A percentile compares a stretch with the other conserved stretches of the same genome.
Conservation (phyloP, 2,329 filamentous ascomycete genomes). For the Phialocephala sp. region DNA sequence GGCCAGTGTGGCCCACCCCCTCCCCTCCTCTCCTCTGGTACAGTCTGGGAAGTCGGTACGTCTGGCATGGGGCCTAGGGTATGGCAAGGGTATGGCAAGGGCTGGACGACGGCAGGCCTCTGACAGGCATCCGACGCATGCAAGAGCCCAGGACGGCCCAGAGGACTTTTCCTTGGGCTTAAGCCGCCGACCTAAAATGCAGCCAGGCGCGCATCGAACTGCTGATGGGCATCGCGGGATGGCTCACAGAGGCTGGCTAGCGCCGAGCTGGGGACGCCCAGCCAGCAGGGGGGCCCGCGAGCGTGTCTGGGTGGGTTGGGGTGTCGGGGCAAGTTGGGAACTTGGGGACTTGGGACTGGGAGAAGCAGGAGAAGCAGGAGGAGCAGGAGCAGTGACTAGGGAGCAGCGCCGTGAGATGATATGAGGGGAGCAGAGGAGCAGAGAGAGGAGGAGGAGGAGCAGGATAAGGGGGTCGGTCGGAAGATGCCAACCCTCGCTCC, state of each 20-base stretch:
- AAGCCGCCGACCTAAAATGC: constrained; percentile 26
- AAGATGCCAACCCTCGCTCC: not conserved
- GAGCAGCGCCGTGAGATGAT: not conserved
- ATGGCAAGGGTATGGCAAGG: not conserved
- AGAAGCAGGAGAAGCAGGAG: no score
- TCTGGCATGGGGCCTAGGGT: not conserved
- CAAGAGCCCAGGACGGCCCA: constrained; percentile 28
- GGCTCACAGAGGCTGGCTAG: constrained; percentile 8
- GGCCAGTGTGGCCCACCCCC: not conserved
- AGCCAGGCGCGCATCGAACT: constrained; percentile 28
- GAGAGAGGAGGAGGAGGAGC: not conserved
- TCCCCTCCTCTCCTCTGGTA: constrained; percentile 2
- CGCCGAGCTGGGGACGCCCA: constrained; percentile 7
- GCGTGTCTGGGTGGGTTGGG: not conserved
- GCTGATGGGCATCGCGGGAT: constrained; percentile 8
- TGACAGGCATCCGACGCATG: constrained; percentile 24
- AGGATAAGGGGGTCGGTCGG: not conserved
- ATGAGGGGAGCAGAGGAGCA: not conserved
- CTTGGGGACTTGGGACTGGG: not conserved
- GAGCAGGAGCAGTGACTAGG: no score
- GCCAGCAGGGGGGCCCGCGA: not conserved
- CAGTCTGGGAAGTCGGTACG: constrained; percentile 1
- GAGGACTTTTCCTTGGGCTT: constrained; percentile 30
- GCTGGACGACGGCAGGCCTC: not conserved
- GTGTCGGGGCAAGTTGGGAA: not conserved